phyloP scores from a whole-genome alignment of 2,329 filamentous ascomycete species.

The Cladosporium sp. region DNA sequence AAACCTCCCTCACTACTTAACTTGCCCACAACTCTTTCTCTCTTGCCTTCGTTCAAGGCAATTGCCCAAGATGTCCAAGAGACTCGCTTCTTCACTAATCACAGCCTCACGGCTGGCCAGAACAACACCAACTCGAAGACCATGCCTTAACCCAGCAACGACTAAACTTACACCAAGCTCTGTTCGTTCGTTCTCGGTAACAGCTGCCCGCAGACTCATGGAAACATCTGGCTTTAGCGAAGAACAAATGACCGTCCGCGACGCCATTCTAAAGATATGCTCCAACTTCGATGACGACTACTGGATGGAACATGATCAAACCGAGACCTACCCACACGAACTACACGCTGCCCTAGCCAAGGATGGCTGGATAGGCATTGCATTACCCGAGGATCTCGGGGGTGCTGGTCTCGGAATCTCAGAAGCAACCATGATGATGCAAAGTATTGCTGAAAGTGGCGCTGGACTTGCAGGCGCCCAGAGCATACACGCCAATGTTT shows the following conservation, averaged over 20 bases:
- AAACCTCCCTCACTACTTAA: background rate
- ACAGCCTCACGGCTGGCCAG: background rate
- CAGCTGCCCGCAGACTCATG: conserved; percentile 52
- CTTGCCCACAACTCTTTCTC: background rate
- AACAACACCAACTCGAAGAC: background rate
- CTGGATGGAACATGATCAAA: conserved; percentile 70
- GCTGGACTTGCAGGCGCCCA: conserved; percentile 70
- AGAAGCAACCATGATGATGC: conserved; percentile 83
- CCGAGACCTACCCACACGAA: conserved; percentile 65
- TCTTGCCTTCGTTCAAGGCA: background rate
- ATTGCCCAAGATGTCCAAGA: background rate
- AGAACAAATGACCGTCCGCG: conserved; percentile 66
- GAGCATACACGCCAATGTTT: conserved; percentile 59
- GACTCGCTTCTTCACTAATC: background rate
- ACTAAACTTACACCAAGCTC: background rate
- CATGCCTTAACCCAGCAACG: background rate
- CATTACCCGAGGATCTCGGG: conserved; percentile 67
- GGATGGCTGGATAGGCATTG: conserved; percentile 77
- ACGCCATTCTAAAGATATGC: conserved; percentile 65
- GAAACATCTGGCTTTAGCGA: conserved; percentile 67
- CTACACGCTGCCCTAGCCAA: conserved; percentile 70
- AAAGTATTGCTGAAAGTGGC: conserved; percentile 58
- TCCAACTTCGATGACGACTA: conserved; percentile 67
- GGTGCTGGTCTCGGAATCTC: conserved; percentile 72
- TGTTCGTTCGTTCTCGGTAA: conserved; percentile 28